These are phyloP conservation scores for Bifiguratus adelaidae DNA, from an alignment of 192 early-diverging fungal species.

Conservation along the genomic window DNA sequence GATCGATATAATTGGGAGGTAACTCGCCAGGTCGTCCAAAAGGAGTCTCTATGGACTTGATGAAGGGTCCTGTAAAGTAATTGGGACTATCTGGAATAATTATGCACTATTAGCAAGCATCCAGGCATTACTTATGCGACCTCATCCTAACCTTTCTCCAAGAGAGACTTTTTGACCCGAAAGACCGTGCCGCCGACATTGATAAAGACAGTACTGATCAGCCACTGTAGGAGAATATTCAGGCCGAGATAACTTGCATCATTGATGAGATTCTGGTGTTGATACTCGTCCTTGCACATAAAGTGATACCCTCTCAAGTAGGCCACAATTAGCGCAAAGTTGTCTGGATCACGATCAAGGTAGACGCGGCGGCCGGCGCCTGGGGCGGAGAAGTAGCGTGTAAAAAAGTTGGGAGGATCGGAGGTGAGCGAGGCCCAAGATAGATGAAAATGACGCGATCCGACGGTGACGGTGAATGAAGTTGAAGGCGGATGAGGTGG, in stretches of 20 bases:
- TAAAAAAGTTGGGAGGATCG: conserved; percentile 32
- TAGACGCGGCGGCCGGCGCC: conserved; percentile 15
- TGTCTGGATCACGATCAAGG: conserved; percentile 38
- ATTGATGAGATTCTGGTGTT: conserved; percentile 23
- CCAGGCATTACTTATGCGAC: not conserved
- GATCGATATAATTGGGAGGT: conserved; percentile 23
- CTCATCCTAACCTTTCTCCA: conserved; percentile 21
- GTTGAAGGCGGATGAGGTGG: no score
- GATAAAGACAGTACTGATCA: conserved; percentile 28
- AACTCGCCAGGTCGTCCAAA: conserved; percentile 1
- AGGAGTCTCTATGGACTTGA: conserved; percentile 10
- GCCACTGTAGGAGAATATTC: conserved; percentile 16
- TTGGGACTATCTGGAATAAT: conserved; percentile 12
- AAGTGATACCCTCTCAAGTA: conserved; percentile 44
- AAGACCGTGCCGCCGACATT: conserved; percentile 45
- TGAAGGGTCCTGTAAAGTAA: conserved; percentile 23
- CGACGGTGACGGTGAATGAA: conserved; percentile 17
- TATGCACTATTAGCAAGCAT: not conserved
- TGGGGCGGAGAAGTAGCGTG: conserved; percentile 4
- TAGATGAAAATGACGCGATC: conserved; percentile 10
- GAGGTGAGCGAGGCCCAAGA: conserved; percentile 21
- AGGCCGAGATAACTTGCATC: conserved; percentile 35
- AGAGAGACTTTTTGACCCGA: conserved; percentile 28
- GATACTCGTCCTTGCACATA: conserved; percentile 24
- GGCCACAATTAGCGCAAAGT: conserved; percentile 37